phyloP scores from a whole-genome alignment of 2,329 filamentous ascomycete genomes.

The Xylariaceae sp. region DNA sequence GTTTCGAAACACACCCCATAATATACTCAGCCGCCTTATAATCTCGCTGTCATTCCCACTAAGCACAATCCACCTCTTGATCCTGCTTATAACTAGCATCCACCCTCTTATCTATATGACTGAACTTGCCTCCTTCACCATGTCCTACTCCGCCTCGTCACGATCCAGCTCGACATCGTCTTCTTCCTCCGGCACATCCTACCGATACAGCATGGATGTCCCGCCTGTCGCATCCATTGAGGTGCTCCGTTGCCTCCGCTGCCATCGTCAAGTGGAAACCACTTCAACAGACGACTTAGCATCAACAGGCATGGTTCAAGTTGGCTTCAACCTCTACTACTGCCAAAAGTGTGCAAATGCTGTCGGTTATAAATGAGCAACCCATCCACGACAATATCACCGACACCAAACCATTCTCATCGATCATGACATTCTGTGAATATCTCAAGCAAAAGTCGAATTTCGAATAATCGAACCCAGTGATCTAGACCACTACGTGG shows the following conservation, averaged over 20 bases:
- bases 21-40: neutral
- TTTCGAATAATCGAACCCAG: no score
- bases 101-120: slow-evolving; percentile 1
- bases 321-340: slow-evolving; percentile 64
- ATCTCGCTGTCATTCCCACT: neutral
- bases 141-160: slow-evolving; percentile 37
- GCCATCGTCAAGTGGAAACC: slow-evolving; percentile 58
- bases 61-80: neutral
- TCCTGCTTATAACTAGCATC: neutral
- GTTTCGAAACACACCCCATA: neutral
- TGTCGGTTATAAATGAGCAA: slow-evolving; percentile 62
- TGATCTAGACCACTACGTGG: no score
- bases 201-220: slow-evolving; percentile 47
- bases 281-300: slow-evolving; percentile 57
- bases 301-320: slow-evolving; percentile 59
- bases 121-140: slow-evolving; percentile 16
- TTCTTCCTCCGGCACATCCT: slow-evolving; percentile 42
- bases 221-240: slow-evolving; percentile 49
- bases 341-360: slow-evolving; percentile 61
- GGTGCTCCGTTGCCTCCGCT: slow-evolving; percentile 48
- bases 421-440: no score
- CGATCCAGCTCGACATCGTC: slow-evolving; percentile 34
- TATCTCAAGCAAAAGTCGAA: no score
- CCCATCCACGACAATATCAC: no score
- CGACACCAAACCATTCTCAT: no score